A percentile compares a stretch with the other conserved stretches of the same genome.
phyloP scores from a whole-genome alignment of 2,329 filamentous ascomycete genomes.

The Chalaropsis thielavioides region DNA sequence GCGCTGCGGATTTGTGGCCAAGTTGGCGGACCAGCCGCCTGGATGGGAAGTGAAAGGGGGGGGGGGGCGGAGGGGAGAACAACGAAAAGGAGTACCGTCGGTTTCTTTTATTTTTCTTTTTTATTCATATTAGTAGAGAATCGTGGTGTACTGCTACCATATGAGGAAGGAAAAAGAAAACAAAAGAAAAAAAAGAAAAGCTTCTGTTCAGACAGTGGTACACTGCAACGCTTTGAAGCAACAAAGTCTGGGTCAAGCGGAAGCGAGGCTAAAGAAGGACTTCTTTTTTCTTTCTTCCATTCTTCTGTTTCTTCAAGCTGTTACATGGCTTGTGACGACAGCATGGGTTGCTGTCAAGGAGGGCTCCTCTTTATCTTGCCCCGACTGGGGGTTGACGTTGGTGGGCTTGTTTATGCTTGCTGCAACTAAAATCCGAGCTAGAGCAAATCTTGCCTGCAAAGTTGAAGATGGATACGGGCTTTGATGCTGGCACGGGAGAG shows the following conservation, averaged over 20 bases:
- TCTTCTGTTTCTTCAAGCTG: conserved; percentile 8
- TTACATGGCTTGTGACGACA: neutral
- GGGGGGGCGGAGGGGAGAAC: neutral
- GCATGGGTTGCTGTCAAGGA: neutral
- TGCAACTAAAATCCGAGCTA: neutral
- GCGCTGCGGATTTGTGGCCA: neutral
- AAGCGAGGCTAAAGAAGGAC: neutral
- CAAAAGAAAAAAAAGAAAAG: neutral
- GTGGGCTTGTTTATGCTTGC: neutral
- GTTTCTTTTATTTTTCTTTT: neutral
- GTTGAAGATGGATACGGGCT: neutral
- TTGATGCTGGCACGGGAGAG: neutral
- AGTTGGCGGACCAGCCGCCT: neutral
- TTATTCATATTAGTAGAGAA: neutral
- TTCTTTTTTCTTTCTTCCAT: neutral
- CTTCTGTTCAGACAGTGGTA: neutral
- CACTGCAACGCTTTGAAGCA: neutral
- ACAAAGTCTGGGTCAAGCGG: neutral
- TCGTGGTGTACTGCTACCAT: neutral
- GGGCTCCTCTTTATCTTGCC: neutral
- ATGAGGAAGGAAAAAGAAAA: neutral
- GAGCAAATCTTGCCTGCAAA: neutral
- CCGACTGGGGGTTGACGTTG: neutral
- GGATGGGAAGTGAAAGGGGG: neutral
- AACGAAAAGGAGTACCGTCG: neutral